Percentiles rank a stretch among this genome's conserved stretches.
Evolutionary conservation across 2,329 filamentous ascomycete species (phyloP).

Genomic region (Stylonectria norvegica): DNA sequence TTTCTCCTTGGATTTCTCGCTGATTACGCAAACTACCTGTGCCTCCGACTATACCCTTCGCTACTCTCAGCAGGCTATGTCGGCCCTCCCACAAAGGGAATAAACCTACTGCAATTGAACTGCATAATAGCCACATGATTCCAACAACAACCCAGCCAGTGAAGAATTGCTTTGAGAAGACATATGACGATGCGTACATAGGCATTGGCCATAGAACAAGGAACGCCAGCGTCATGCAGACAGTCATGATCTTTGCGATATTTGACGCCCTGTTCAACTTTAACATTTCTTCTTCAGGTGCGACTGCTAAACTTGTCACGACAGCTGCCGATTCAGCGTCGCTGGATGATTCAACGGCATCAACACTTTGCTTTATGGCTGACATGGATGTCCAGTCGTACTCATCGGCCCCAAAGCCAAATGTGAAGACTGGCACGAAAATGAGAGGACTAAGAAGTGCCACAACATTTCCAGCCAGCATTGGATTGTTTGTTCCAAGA

Average conservation of each 20-base stretch:
- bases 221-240: slow-evolving; percentile 58
- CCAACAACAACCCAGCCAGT: slow-evolving; percentile 70
- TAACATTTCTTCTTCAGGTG: slow-evolving; percentile 39
- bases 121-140: slow-evolving; percentile 71
- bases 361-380: slow-evolving; percentile 73
- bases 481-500: slow-evolving; percentile 79
- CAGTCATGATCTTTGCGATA: slow-evolving; percentile 38
- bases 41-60: slow-evolving; percentile 17
- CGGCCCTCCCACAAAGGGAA: slow-evolving; percentile 81
- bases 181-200: slow-evolving; percentile 77
- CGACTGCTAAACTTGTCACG: slow-evolving; percentile 6
- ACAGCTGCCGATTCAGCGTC: slow-evolving; percentile 16
- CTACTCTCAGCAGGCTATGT: slow-evolving; percentile 37
- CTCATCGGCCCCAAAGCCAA: slow-evolving; percentile 56
- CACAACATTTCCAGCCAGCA: slow-evolving; percentile 83
- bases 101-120: slow-evolving; percentile 68
- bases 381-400: slow-evolving; percentile 88
- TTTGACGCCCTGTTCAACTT: slow-evolving; percentile 53
- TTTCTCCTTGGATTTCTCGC: too few species aligned
- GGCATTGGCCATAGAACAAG: slow-evolving; percentile 90
- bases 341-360: slow-evolving; percentile 55
- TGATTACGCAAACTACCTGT: too few species aligned
- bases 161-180: slow-evolving; percentile 60
- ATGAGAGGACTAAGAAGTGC: slow-evolving; percentile 74
- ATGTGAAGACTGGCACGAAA: slow-evolving; percentile 73